Percentiles rank a stretch among this genome's conserved stretches.
phyloP scores from a whole-genome alignment of 2,329 filamentous ascomycete species.

The Phyllosticta paracitricarpa region DNA sequence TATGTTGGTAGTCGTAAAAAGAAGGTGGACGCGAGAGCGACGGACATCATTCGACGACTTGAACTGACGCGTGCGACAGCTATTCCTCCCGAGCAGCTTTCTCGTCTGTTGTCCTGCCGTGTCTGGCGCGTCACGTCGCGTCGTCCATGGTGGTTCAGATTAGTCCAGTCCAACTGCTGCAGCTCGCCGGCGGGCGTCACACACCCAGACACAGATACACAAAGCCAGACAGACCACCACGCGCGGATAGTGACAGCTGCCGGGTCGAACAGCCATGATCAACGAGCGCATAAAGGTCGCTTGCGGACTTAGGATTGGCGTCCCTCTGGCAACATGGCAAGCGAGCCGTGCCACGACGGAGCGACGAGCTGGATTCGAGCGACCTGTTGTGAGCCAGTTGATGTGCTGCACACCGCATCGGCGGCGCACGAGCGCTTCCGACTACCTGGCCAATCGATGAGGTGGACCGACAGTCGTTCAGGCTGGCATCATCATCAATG shows the following conservation, averaged over 20 bases:
- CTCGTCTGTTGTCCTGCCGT: no score
- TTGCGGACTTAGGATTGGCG: not conserved
- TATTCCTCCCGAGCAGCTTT: not conserved
- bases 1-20: no score
- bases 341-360: not conserved
- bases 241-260: not conserved
- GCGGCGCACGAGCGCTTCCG: conserved; percentile 8
- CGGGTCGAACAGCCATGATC: not conserved
- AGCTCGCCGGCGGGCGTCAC: no score
- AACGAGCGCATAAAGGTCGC: not conserved
- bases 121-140: not conserved
- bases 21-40: no score
- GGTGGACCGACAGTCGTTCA: not conserved
- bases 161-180: no score
- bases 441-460: not conserved
- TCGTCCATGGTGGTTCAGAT: not conserved
- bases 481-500: no score
- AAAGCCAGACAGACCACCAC: not conserved
- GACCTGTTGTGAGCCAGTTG: not conserved
- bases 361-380: not conserved
- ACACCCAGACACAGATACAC: no score
- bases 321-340: not conserved
- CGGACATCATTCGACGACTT: no score
- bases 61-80: not conserved
- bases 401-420: conserved; percentile 2